phyloP scores from a whole-genome alignment of 83 land plant genomes.

The Picea abies region DNA sequence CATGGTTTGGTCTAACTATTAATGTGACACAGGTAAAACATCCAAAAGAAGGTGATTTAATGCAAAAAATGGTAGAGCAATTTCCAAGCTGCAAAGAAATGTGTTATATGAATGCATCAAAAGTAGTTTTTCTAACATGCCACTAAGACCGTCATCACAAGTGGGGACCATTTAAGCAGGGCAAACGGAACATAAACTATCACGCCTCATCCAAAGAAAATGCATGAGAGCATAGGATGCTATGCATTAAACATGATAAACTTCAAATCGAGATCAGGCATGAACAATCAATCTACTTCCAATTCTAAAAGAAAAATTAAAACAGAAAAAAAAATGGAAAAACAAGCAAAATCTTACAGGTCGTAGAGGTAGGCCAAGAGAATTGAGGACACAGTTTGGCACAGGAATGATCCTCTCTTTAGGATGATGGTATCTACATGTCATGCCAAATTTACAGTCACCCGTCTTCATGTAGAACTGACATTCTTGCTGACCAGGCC shows the following conservation, averaged over 20 bases:
- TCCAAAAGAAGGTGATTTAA: not conserved
- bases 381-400: conserved; percentile 35
- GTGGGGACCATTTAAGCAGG: not conserved
- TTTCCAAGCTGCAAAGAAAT: not conserved
- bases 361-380: conserved; percentile 53
- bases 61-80: not conserved
- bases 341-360: conserved; percentile 36
- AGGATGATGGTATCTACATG: conserved; percentile 68
- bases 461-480: conserved; percentile 68
- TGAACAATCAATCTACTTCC: not conserved
- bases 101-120: not conserved
- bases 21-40: not conserved
- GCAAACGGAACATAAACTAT: not conserved
- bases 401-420: conserved; percentile 26
- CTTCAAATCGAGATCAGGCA: not conserved
- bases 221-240: not conserved
- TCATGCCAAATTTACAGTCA: conserved; percentile 64
- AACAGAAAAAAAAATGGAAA: no score
- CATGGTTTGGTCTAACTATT: conserved; percentile 1
- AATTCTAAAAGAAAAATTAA: not conserved
- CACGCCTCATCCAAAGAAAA: not conserved
- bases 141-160: not conserved
- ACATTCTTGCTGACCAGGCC: conserved; percentile 69
- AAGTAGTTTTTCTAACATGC: not conserved
- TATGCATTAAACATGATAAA: not conserved